Base-by-base conservation (phyloP, 345 rosid species). In the Euphorbia tirucalli region DNA sequence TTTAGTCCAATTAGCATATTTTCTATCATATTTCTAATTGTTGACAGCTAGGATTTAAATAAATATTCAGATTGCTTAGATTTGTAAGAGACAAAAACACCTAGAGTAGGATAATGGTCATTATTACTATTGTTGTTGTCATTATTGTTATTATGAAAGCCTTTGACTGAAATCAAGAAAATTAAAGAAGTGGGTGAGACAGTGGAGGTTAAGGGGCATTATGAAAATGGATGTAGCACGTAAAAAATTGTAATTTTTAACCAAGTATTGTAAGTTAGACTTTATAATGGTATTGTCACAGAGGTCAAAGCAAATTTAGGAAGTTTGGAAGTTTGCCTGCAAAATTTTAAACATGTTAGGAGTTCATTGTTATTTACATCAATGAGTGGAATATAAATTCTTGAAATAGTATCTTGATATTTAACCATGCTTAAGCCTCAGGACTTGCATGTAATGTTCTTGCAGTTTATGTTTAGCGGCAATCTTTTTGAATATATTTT, bases 401-500 rank as follows among this genome's bases (percentile, higher is more conserved):
- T 6, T 41, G 44, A 22, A 21, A 7, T 30, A 19, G 4, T 41
- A 4, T 64, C 30, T 64, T 64, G n/a, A 64, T 15, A 21, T 64
- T 5, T 22, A 22, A 7, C 18, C 46, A 22, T 22, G 30, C 31
- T 28, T 11, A 21, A 22, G 7, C 25, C 31, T 39, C 9, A 21
- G 49, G 50, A 43, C 22, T 44, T 65, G 56, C 50, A 16, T 25
- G 69, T 27, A 44, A 65, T 10, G 28, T 65, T 44, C 35, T 13
- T 4, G 3, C 28, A 44, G 49, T 44, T 48, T 30, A n/a, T 49
- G 21, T 66, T 28, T 30, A 7, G 13, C 37, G 31, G 66, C 46
- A 35, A 7, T 32, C 25, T 71, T 37, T 35, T 21, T 69, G 24
- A n/a, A 41, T 32, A 73, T 37, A 22, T 83, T 48, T 52, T 70